These are phyloP conservation scores for Ilyonectria mors-panacis DNA, from an alignment of 2,329 filamentous ascomycete genomes.

Conservation along the genomic window DNA sequence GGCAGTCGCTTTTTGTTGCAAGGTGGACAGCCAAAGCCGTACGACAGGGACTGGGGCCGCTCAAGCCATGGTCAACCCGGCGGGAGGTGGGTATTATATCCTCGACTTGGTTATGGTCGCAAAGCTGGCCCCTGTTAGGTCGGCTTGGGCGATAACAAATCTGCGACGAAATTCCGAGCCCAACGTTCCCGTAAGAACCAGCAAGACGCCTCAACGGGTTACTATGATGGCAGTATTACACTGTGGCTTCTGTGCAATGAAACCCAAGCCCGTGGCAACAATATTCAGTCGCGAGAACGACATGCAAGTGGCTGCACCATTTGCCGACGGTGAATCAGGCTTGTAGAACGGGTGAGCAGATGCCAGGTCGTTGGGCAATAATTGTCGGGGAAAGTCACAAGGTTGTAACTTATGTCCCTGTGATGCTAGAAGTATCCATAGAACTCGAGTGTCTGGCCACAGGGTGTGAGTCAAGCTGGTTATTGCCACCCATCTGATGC, in stretches of 20 bases:
- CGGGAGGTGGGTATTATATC: conserved; percentile 10
- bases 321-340: conserved; percentile 18
- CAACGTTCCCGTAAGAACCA: conserved; percentile 15
- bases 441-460: conserved; percentile 2
- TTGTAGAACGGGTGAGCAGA: conserved; percentile 7
- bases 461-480: conserved; percentile 19
- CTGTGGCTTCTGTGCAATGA: conserved; percentile 1
- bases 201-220: neutral
- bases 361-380: conserved; percentile 13
- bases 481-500: conserved; percentile 21
- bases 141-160: conserved; percentile 19
- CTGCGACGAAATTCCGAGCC: neutral
- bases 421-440: conserved; percentile 22
- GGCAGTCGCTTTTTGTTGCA: neutral
- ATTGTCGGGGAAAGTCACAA: conserved; percentile 12
- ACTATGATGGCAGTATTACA: conserved; percentile 1
- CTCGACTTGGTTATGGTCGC: conserved; percentile 6
- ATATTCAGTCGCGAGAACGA: conserved; percentile 2
- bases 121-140: conserved; percentile 11
- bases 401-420: conserved; percentile 5
- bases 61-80: conserved; percentile 4
- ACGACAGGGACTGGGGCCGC: conserved; percentile 13
- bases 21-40: neutral
- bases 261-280: conserved; percentile 1
- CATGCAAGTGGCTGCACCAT: conserved; percentile 19